Evolutionary conservation across 176 grass and related monocot species (phyloP).

Genomic region (Urochloa ruziziensis): DNA sequence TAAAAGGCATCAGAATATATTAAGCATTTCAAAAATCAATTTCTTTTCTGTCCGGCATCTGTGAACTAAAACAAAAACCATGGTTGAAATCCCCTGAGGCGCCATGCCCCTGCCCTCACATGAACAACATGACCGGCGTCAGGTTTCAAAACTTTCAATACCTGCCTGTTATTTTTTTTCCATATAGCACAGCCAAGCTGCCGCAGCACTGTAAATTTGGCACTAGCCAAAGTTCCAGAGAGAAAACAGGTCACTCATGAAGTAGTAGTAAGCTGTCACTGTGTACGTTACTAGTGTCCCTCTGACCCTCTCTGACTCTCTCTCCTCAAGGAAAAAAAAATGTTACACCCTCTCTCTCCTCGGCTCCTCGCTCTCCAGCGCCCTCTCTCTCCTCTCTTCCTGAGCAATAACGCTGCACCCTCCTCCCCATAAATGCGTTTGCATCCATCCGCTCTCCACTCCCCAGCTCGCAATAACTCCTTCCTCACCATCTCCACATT

Average conservation of each 20-base stretch:
- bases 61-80: background rate
- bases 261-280: background rate
- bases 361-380: background rate
- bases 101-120: background rate
- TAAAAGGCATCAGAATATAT: too few species aligned
- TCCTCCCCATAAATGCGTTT: slow-evolving; percentile 96
- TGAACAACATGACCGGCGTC: background rate
- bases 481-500: slow-evolving; percentile 40
- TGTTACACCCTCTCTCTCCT: background rate
- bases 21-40: background rate
- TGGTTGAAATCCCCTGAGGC: background rate
- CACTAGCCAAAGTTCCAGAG: background rate
- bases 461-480: slow-evolving; percentile 93
- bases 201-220: slow-evolving; percentile 14
- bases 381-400: background rate
- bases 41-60: background rate
- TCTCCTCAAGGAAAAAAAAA: too few species aligned
- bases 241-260: background rate
- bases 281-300: slow-evolving; percentile 4
- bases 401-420: slow-evolving; percentile 55
- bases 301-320: background rate
- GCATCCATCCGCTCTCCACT: slow-evolving; percentile 93
- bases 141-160: background rate
- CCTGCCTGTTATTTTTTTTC: background rate
- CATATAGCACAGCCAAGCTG: background rate